Evolutionary conservation across 1,139 yeast species (phyloP).

Genomic region (Blastobotrys capitulatus): DNA sequence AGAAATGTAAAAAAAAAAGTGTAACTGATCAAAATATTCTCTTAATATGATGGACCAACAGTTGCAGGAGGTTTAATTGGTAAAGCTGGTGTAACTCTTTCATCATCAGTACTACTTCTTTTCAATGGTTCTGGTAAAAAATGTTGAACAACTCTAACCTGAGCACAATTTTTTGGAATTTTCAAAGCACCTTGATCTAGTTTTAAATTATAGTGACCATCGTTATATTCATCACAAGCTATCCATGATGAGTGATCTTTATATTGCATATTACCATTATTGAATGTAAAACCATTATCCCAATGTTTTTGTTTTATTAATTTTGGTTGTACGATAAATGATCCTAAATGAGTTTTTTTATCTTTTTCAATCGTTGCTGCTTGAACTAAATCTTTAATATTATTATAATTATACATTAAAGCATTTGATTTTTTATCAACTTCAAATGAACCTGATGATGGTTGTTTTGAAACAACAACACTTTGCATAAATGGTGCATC

Average conservation of each 20-base stretch:
- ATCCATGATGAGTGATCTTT: not conserved
- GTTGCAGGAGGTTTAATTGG: not conserved
- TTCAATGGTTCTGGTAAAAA: not conserved
- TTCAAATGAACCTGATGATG: not conserved
- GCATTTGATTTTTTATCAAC: not conserved
- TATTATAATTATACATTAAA: not conserved
- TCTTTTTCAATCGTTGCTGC: not conserved
- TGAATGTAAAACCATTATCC: not conserved
- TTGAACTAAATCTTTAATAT: not conserved
- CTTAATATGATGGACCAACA: not conserved
- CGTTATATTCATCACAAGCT: not conserved
- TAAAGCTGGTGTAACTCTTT: not conserved
- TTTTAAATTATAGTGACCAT: not conserved
- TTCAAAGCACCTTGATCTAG: not conserved
- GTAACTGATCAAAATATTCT: too few species aligned
- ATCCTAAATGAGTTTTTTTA: not conserved
- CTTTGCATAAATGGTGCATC: constrained; percentile 3
- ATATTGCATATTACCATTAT: not conserved
- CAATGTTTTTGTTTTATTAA: not conserved
- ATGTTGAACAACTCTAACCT: not conserved
- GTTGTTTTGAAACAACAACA: not conserved
- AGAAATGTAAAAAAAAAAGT: too few species aligned
- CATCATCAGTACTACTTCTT: too few species aligned
- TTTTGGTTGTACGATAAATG: not conserved
- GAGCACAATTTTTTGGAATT: not conserved